Evolutionary conservation across 805 yeast species (phyloP).

Genomic region (Cyberlindnera euphorbiae): DNA sequence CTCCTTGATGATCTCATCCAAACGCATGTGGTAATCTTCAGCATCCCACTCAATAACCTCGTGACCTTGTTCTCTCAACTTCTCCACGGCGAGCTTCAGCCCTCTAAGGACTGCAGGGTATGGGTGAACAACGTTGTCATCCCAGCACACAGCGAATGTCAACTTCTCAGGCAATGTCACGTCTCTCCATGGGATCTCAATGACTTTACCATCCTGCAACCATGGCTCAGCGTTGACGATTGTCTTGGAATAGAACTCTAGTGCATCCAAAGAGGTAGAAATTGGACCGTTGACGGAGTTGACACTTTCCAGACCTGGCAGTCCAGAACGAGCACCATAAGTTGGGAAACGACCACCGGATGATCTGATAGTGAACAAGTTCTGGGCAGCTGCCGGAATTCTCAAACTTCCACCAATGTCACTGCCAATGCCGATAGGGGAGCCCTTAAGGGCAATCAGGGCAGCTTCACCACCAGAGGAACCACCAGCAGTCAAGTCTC

Average conservation of each 20-base stretch:
- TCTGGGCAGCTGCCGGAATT: slow-evolving; percentile 41
- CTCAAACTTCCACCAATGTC: slow-evolving; percentile 52
- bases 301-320: slow-evolving; percentile 29
- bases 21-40: slow-evolving; percentile 30
- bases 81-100: slow-evolving; percentile 29
- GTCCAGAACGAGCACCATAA: slow-evolving; percentile 20
- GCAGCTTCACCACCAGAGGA: slow-evolving; percentile 55
- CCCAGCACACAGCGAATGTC: slow-evolving; percentile 36
- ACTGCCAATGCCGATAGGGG: slow-evolving; percentile 50
- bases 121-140: slow-evolving; percentile 43
- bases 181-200: slow-evolving; percentile 39
- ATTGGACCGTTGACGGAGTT: slow-evolving; percentile 47
- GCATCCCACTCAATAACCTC: slow-evolving; percentile 47
- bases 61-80: slow-evolving; percentile 40
- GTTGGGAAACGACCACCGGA: slow-evolving; percentile 41
- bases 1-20: slow-evolving; percentile 29
- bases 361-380: slow-evolving; percentile 40
- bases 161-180: slow-evolving; percentile 33
- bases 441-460: slow-evolving; percentile 38
- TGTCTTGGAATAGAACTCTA: slow-evolving; percentile 31
- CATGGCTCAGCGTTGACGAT: slow-evolving; percentile 36
- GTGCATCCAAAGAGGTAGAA: slow-evolving; percentile 33
- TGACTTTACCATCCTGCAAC: slow-evolving; percentile 36
- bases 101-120: slow-evolving; percentile 48
- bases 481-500: slow-evolving; percentile 44